Evolutionary conservation across 1,139 yeast genomes (phyloP).

Genomic region (Lodderomyces margitis): DNA sequence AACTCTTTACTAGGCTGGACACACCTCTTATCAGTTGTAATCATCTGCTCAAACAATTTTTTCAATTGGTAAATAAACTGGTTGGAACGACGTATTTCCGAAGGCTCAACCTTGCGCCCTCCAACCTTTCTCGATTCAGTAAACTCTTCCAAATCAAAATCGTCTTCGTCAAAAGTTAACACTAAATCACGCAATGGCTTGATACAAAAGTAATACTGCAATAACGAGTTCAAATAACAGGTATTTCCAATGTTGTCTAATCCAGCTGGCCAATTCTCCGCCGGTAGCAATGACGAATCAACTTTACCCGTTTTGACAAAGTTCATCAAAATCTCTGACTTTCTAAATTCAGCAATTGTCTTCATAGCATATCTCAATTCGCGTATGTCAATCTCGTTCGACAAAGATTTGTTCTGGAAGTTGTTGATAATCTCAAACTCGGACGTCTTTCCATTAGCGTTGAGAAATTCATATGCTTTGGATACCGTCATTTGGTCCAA

Average conservation of each 20-base stretch:
- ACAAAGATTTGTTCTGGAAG: conserved; percentile 44
- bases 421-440: conserved; percentile 57
- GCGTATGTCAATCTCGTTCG: conserved; percentile 34
- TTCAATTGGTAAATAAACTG: conserved; percentile 76
- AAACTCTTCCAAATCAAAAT: conserved; percentile 16
- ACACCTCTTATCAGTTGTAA: conserved; percentile 57
- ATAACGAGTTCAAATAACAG: conserved; percentile 83
- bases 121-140: conserved; percentile 63
- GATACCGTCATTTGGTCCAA: conserved; percentile 15
- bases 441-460: conserved; percentile 41
- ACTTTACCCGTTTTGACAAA: conserved; percentile 58
- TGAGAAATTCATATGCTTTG: conserved; percentile 45
- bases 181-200: conserved; percentile 75
- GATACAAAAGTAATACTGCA: conserved; percentile 86
- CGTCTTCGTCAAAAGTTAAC: conserved; percentile 46
- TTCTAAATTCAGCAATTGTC: conserved; percentile 44
- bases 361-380: conserved; percentile 51
- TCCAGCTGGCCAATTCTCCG: conserved; percentile 83
- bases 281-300: conserved; percentile 59
- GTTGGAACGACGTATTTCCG: conserved; percentile 76
- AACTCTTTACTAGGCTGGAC: conserved; percentile 82
- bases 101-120: conserved; percentile 70
- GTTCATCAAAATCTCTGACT: conserved; percentile 52
- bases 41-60: conserved; percentile 67
- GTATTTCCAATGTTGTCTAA: conserved; percentile 93